phyloP scores from a whole-genome alignment of 208 protist genomes.

The Trypanosoma platydactyli region DNA sequence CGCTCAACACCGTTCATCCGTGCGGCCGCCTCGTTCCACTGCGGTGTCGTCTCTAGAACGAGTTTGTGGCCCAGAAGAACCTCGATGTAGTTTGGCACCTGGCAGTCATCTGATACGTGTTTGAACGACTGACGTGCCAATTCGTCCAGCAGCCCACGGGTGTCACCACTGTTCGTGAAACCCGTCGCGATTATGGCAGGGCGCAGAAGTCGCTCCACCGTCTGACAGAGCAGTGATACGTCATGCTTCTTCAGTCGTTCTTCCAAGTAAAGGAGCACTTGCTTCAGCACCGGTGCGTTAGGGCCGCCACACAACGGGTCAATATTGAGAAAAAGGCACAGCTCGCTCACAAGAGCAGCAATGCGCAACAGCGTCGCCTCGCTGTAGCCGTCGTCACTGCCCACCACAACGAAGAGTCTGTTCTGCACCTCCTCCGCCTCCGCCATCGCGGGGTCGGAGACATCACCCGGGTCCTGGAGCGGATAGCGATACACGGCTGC shows the following conservation, averaged over 20 bases:
- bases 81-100: conserved; percentile 14
- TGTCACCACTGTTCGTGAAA: not conserved
- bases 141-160: conserved; percentile 10
- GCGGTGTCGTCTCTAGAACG: conserved; percentile 18
- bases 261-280: conserved; percentile 13
- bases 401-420: conserved; percentile 13
- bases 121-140: conserved; percentile 11
- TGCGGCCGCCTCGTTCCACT: conserved; percentile 9
- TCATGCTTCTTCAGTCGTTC: conserved; percentile 6
- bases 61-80: conserved; percentile 26
- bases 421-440: not conserved
- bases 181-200: conserved; percentile 24
- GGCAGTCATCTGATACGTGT: not conserved
- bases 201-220: conserved; percentile 6
- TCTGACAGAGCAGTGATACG: conserved; percentile 15
- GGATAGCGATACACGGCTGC: conserved; percentile 1
- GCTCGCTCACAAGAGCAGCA: conserved; percentile 18
- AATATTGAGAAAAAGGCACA: conserved; percentile 26
- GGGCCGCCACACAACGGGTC: conserved; percentile 11
- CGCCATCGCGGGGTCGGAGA: too few relatives aligned
- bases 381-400: conserved; percentile 23
- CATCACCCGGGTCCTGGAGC: not conserved
- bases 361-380: conserved; percentile 16
- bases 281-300: conserved; percentile 16
- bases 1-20: not conserved